phyloP scores from a whole-genome alignment of 2,329 filamentous ascomycete genomes.

The Phaeosphaeriaceae sp. region DNA sequence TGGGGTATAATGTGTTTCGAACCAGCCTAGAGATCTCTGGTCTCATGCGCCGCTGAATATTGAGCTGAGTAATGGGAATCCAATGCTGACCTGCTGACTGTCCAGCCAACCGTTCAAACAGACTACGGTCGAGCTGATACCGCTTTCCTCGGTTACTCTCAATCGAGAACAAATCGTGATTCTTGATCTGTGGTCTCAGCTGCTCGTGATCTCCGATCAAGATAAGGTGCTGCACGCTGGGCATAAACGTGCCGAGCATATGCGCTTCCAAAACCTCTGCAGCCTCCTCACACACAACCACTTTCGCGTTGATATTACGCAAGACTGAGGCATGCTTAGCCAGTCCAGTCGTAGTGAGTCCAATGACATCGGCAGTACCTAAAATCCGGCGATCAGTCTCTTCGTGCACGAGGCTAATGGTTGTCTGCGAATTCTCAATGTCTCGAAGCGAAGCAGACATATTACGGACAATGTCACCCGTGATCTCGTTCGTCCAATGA shows the following conservation, averaged over 20 bases:
- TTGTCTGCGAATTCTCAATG: too few species aligned
- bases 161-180: slow-evolving; percentile 60
- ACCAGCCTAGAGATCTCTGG: slow-evolving; percentile 67
- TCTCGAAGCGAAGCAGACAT: too few species aligned
- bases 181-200: slow-evolving; percentile 65
- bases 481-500: too few species aligned
- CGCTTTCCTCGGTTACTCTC: too few species aligned
- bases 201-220: slow-evolving; percentile 74
- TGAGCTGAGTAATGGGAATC: slow-evolving; percentile 57
- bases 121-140: too few species aligned
- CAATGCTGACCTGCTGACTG: too few species aligned
- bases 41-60: slow-evolving; percentile 69
- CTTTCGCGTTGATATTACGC: slow-evolving; percentile 57
- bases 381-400: slow-evolving; percentile 63
- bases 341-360: slow-evolving; percentile 66
- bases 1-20: slow-evolving; percentile 63
- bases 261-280: slow-evolving; percentile 72
- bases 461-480: too few species aligned
- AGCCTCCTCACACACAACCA: slow-evolving; percentile 71
- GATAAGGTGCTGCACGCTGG: slow-evolving; percentile 63
- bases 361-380: too few species aligned
- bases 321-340: slow-evolving; percentile 64
- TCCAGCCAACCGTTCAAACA: too few species aligned
- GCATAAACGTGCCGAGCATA: slow-evolving; percentile 62
- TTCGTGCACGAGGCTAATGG: not conserved